phyloP scores from a whole-genome alignment of 495 filamentous ascomycete genomes.

The Lindgomyces ingoldianus region DNA sequence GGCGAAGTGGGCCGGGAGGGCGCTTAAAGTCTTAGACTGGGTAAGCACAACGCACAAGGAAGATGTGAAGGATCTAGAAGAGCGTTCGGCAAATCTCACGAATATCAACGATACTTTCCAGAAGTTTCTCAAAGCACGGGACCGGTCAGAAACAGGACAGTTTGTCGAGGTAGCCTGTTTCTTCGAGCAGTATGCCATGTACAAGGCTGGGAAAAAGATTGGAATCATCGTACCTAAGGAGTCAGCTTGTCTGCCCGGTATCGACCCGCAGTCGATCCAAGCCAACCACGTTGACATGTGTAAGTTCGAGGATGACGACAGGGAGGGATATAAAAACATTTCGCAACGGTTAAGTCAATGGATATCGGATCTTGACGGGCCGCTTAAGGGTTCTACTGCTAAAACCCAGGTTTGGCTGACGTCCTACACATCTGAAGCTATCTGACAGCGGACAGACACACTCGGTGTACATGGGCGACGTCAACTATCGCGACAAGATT shows the following conservation, averaged over 20 bases:
- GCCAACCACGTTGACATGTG: constrained; percentile 20
- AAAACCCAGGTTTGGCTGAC: constrained; percentile 12
- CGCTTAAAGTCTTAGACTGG: constrained; percentile 6
- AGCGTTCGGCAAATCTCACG: constrained; percentile 18
- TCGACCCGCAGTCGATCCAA: constrained; percentile 11
- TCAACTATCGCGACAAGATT: constrained; percentile 18
- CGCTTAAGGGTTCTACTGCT: not conserved
- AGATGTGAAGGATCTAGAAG: constrained; percentile 21
- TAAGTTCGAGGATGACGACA: constrained; percentile 19
- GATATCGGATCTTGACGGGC: constrained; percentile 16
- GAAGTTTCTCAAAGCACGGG: not conserved
- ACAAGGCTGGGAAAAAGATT: constrained; percentile 12
- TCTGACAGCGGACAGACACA: constrained; percentile 11
- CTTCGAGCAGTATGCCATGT: constrained; percentile 17
- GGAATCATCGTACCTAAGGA: constrained; percentile 15
- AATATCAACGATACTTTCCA: constrained; percentile 1
- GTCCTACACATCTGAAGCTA: constrained; percentile 8
- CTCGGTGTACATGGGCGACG: constrained; percentile 16
- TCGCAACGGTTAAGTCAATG: constrained; percentile 17
- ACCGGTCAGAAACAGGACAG: not conserved
- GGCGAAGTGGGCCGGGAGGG: constrained; percentile 11
- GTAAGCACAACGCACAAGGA: constrained; percentile 3
- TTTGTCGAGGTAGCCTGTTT: constrained; percentile 18
- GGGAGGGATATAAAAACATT: constrained; percentile 12
- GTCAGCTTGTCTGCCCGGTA: constrained; percentile 14